Evolutionary conservation across 2,329 filamentous ascomycete genomes (phyloP).

Genomic region (Colletotrichum lupini): DNA sequence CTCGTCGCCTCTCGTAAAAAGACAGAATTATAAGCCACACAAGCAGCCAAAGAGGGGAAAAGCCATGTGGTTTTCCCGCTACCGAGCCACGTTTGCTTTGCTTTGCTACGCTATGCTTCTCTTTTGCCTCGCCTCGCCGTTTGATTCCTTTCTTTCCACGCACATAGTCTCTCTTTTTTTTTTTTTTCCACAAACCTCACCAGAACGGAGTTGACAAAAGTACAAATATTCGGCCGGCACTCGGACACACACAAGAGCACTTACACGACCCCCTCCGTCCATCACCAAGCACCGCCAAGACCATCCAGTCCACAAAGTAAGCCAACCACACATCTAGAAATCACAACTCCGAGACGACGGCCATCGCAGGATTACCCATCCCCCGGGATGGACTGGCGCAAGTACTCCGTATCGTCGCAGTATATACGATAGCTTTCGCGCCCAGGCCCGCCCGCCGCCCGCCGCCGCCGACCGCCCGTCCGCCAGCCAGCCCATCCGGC

Average conservation of each 20-base stretch:
- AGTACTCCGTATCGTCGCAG: background rate
- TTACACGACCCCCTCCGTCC: background rate
- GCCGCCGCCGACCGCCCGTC: too few species aligned
- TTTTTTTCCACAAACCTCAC: background rate
- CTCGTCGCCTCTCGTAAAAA: background rate
- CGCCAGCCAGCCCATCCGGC: background rate
- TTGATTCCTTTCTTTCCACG: constrained; percentile 14
- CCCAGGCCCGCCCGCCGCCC: background rate
- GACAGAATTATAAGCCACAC: background rate
- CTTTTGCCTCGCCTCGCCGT: background rate
- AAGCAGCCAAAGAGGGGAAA: background rate
- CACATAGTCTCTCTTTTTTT: background rate
- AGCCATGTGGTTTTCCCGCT: constrained; percentile 16
- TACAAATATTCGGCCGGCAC: constrained; percentile 1
- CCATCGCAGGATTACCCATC: background rate
- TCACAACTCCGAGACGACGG: background rate
- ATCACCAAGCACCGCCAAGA: constrained; percentile 9
- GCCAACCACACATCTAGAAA: background rate
- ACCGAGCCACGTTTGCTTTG: constrained; percentile 10
- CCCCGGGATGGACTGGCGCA: background rate
- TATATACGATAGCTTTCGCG: background rate
- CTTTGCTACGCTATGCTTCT: background rate
- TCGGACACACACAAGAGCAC: background rate
- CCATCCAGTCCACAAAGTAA: background rate
- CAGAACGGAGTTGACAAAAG: background rate